Base-by-base conservation (phyloP, 306 rosid genomes). In the Sphenostylis stenocarpa region DNA sequence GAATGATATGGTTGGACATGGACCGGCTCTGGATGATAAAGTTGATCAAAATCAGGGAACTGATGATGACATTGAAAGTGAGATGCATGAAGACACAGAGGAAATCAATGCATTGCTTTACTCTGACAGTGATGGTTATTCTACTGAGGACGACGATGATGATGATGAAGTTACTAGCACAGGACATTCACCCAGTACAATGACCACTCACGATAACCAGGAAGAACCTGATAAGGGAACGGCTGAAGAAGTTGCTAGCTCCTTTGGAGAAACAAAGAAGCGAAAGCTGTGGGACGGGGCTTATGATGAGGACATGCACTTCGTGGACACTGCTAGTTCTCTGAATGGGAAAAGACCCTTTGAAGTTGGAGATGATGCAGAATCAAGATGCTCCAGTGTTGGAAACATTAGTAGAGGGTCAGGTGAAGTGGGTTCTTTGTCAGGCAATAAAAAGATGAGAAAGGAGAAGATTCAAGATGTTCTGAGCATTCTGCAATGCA, bases 151-250 rank as follows among this genome's bases (percentile, higher is more conserved):
- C 5, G 98, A 91, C 5, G 98, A 91, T 71, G 98, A 91, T 5
- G 97, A 90, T 5, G 98, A 93, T 76, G 99, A 96, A 84, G 96
- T 96, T 67, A 87, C 98, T 5, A 96, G 99, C 91, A 96, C 99
- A 4, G 99, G 98, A 12, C 99, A 90, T 84, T 92, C 98, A 0
- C 98, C 98, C 0, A 87, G 96, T 69, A 86, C 93, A 45, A 86
- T 83, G 96, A 85, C 94, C 51, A 74, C 84, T 28, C 87, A 83
- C 16, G 89, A 82, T 43, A 77, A 79, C 84, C 85, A 23, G 31
- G 70, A 36, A 28, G 82, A 75, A 53, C 53, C 77, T 38, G 33
- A 51, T 5, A 62, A 62, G 21, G 82, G 44, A 72, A 61, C 39
- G 3, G 38, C 77, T 0, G 93, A 88, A 71, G 91, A 85, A 83